Evolutionary conservation across 495 filamentous ascomycete genomes (phyloP).

Genomic region (Ramalina intermedia): DNA sequence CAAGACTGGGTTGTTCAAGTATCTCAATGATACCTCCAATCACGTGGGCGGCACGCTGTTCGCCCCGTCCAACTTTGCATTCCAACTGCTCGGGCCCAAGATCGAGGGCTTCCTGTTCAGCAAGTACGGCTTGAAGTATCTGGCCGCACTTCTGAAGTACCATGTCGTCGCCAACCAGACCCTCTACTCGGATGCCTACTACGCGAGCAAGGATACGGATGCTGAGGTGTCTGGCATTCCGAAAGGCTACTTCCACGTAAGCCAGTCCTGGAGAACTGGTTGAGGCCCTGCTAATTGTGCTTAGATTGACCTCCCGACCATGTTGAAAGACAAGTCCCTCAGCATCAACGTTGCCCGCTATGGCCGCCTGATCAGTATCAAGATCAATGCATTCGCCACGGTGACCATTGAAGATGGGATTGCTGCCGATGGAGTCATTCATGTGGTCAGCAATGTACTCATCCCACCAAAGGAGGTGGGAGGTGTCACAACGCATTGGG

Average conservation of each 20-base stretch:
- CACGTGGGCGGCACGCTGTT: slow-evolving; percentile 53
- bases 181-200: slow-evolving; percentile 69
- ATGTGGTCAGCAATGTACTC: slow-evolving; percentile 53
- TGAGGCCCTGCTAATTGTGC: slow-evolving; percentile 8
- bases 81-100: slow-evolving; percentile 48
- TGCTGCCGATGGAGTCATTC: slow-evolving; percentile 60
- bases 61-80: slow-evolving; percentile 63
- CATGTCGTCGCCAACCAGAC: slow-evolving; percentile 62
- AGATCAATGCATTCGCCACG: slow-evolving; percentile 50
- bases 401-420: slow-evolving; percentile 52
- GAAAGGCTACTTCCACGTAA: slow-evolving; percentile 23
- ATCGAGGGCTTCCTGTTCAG: slow-evolving; percentile 71
- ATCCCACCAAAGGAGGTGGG: slow-evolving; percentile 52
- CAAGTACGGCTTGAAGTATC: slow-evolving; percentile 47
- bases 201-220: slow-evolving; percentile 27
- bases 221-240: slow-evolving; percentile 10
- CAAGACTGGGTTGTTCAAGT: slow-evolving; percentile 48
- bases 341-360: slow-evolving; percentile 52
- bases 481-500: slow-evolving; percentile 19
- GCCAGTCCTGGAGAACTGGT: background rate
- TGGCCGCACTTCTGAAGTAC: slow-evolving; percentile 63
- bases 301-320: slow-evolving; percentile 53
- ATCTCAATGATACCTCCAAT: slow-evolving; percentile 26
- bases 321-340: slow-evolving; percentile 43
- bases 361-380: slow-evolving; percentile 46